Evolutionary conservation across 2,329 filamentous ascomycete genomes (phyloP).

Genomic region (Zymoseptoria pseudotritici): DNA sequence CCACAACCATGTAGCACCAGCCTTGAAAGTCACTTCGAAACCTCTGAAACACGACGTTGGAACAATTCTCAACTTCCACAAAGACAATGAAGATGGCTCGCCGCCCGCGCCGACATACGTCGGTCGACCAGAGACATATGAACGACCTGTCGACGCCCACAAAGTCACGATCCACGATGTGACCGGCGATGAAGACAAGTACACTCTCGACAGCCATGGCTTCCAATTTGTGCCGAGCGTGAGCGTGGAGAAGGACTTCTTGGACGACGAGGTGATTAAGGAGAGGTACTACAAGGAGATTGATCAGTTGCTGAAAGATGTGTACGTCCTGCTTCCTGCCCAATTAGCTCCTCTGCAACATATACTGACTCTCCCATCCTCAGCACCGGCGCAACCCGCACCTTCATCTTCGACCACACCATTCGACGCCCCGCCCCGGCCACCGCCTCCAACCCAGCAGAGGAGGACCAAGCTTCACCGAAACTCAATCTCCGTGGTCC

Average conservation of each 20-base stretch:
- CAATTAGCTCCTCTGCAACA: background rate
- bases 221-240: constrained; percentile 31
- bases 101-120: constrained; percentile 16
- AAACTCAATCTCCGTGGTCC: constrained; percentile 33
- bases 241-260: constrained; percentile 32
- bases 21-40: background rate
- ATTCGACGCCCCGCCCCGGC: constrained; percentile 43
- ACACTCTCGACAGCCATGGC: constrained; percentile 22
- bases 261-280: constrained; percentile 33
- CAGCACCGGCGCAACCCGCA: constrained; percentile 46
- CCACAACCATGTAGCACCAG: constrained; percentile 3
- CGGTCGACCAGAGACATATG: constrained; percentile 26
- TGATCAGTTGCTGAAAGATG: constrained; percentile 33
- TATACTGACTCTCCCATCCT: constrained; percentile 27
- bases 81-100: constrained; percentile 20
- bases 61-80: constrained; percentile 18
- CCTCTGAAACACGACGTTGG: constrained; percentile 13
- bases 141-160: constrained; percentile 25
- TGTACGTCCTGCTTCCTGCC: constrained; percentile 16
- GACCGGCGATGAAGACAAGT: constrained; percentile 34
- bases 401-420: constrained; percentile 58
- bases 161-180: constrained; percentile 37
- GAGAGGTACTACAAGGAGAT: constrained; percentile 32
- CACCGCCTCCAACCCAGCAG: constrained; percentile 18
- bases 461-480: background rate